These are phyloP conservation scores for Castanea sativa DNA, from an alignment of 306 rosid species.

Conservation along the genomic window DNA sequence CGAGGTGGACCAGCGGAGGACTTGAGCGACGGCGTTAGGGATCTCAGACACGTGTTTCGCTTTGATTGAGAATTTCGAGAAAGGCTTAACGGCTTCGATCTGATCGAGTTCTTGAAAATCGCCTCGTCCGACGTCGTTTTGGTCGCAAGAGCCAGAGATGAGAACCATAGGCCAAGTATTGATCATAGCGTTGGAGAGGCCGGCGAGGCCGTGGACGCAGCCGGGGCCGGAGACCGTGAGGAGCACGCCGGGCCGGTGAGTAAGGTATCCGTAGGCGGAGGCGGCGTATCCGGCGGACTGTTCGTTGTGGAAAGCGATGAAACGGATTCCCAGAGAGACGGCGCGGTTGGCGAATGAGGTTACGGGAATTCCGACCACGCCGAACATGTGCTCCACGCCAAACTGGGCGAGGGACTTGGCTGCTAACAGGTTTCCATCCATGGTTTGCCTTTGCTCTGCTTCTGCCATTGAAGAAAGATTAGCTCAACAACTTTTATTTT, in stretches of 20 bases:
- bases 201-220: slow-evolving; percentile 96
- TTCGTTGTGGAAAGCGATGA: slow-evolving; percentile 88
- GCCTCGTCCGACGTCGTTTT: slow-evolving; percentile 76
- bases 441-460: background rate
- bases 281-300: slow-evolving; percentile 98
- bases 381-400: slow-evolving; percentile 84
- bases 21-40: slow-evolving; percentile 57
- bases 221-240: slow-evolving; percentile 98
- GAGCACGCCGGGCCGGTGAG: slow-evolving; percentile 73
- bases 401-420: slow-evolving; percentile 62
- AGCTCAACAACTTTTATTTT: background rate
- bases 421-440: slow-evolving; percentile 72
- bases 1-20: slow-evolving; percentile 40
- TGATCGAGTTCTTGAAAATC: slow-evolving; percentile 97
- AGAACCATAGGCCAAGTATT: slow-evolving; percentile 85
- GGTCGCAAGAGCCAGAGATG: slow-evolving; percentile 96
- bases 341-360: slow-evolving; percentile 90
- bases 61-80: slow-evolving; percentile 63
- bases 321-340: slow-evolving; percentile 75
- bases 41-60: slow-evolving; percentile 56
- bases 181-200: slow-evolving; percentile 71
- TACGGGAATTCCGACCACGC: slow-evolving; percentile 95
- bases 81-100: slow-evolving; percentile 71
- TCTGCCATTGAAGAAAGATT: slow-evolving; percentile 21
- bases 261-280: slow-evolving; percentile 89